Conservation (phyloP, 768 basidiomycete species). For the Podaxis sp. region DNA sequence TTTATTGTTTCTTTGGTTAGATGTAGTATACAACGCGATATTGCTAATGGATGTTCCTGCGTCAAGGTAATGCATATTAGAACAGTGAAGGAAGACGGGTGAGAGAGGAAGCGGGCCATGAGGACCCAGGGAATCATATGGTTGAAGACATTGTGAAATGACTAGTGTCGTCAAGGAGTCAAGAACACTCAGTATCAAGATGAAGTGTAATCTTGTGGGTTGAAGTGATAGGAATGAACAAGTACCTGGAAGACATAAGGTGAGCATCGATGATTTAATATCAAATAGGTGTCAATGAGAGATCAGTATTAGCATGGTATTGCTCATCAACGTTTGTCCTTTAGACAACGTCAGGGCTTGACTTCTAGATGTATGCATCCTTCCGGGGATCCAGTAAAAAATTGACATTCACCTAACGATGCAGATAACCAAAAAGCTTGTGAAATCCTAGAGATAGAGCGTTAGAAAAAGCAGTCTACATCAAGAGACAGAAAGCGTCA, state of each 20-base stretch:
- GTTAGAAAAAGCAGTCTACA: neutral
- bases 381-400: slow-evolving; percentile 19
- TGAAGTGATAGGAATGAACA: neutral
- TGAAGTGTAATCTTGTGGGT: neutral
- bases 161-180: neutral
- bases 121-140: neutral
- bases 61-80: neutral
- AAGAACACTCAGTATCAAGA: neutral
- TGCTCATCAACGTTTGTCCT: slow-evolving; percentile 71
- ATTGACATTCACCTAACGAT: slow-evolving; percentile 26
- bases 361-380: slow-evolving; percentile 84
- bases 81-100: neutral
- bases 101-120: neutral
- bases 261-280: neutral
- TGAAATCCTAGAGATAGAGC: slow-evolving; percentile 15
- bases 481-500: slow-evolving; percentile 41
- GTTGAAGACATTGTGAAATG: neutral
- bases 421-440: slow-evolving; percentile 11
- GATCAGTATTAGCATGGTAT: slow-evolving; percentile 90
- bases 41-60: neutral
- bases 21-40: neutral
- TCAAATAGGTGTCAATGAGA: neutral
- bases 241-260: slow-evolving; percentile 10
- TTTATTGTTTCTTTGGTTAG: neutral
- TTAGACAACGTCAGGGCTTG: slow-evolving; percentile 84